These are phyloP conservation scores for Penicillium olsonii DNA, from an alignment of 2,329 filamentous ascomycete species.

Conservation along the genomic window DNA sequence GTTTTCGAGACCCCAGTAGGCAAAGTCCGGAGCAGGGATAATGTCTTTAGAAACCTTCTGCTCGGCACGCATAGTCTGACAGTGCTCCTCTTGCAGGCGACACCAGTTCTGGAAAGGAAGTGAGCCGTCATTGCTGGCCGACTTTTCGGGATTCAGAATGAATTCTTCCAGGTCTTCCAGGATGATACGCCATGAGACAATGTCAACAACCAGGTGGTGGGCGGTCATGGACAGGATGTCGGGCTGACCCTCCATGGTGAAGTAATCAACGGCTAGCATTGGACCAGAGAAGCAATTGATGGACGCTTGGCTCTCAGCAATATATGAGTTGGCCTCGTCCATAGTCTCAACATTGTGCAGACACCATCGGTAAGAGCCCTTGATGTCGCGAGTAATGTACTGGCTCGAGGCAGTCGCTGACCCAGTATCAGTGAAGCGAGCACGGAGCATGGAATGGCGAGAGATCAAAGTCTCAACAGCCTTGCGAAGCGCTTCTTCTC, in stretches of 20 bases:
- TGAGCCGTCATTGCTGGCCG: conserved; percentile 22
- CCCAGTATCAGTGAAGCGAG: conserved; percentile 30
- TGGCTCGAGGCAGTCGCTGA: conserved; percentile 25
- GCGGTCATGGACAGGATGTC: conserved; percentile 37
- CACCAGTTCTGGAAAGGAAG: conserved; percentile 43
- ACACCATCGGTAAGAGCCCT: conserved; percentile 31
- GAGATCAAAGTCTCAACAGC: conserved; percentile 35
- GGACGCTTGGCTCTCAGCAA: conserved; percentile 33
- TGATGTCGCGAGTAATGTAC: conserved; percentile 31
- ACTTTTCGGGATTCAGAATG: conserved; percentile 31
- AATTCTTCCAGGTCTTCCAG: conserved; percentile 42
- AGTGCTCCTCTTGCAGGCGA: conserved; percentile 32
- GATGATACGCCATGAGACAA: conserved; percentile 45
- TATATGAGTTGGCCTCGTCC: conserved; percentile 24
- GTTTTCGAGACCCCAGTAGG: conserved; percentile 38
- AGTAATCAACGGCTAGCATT: conserved; percentile 45
- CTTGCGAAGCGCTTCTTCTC: conserved; percentile 23
- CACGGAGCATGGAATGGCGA: conserved; percentile 42
- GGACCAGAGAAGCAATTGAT: conserved; percentile 42
- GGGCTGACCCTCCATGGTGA: conserved; percentile 35
- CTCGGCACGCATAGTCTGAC: conserved; percentile 14
- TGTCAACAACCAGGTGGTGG: conserved; percentile 42
- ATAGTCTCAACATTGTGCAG: conserved; percentile 21
- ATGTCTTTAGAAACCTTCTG: conserved; percentile 14
- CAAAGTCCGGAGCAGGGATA: conserved; percentile 34